Evolutionary conservation across 2,329 filamentous ascomycete species (phyloP).

Genomic region (Aspergillus sp.): DNA sequence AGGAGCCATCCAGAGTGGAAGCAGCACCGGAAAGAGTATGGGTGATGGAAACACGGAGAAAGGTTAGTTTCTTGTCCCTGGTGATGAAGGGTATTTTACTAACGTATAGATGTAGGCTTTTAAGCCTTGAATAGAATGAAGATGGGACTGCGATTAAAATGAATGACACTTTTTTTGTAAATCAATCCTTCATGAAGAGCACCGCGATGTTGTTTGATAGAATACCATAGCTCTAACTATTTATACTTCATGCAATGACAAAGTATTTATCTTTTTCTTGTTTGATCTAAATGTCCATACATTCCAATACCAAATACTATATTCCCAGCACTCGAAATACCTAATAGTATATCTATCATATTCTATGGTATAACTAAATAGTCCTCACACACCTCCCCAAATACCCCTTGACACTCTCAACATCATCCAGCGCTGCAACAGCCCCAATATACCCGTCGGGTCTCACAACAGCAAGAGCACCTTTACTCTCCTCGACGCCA

Average conservation of each 20-base stretch:
- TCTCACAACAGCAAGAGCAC: slow-evolving; percentile 36
- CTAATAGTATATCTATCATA: neutral
- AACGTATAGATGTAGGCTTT: neutral
- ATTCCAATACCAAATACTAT: neutral
- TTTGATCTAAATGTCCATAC: neutral
- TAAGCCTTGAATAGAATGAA: neutral
- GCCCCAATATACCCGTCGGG: slow-evolving; percentile 41
- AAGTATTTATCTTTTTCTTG: neutral
- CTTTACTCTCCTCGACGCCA: slow-evolving; percentile 31
- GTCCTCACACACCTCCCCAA: slow-evolving; percentile 21
- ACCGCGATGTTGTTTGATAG: neutral
- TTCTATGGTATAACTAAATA: neutral
- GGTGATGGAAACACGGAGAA: slow-evolving; percentile 87
- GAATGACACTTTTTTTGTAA: neutral
- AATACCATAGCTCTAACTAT: neutral
- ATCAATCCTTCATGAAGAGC: neutral
- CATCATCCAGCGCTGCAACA: slow-evolving; percentile 28
- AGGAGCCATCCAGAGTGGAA: slow-evolving; percentile 87
- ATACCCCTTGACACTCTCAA: slow-evolving; percentile 26
- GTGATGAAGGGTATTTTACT: neutral
- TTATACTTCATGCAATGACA: neutral
- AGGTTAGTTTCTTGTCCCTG: slow-evolving; percentile 27
- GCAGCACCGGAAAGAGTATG: slow-evolving; percentile 87
- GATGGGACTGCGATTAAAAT: neutral
- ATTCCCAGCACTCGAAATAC: neutral